Base-by-base conservation (phyloP, 768 basidiomycete genomes). In the Mycena vulgaris region DNA sequence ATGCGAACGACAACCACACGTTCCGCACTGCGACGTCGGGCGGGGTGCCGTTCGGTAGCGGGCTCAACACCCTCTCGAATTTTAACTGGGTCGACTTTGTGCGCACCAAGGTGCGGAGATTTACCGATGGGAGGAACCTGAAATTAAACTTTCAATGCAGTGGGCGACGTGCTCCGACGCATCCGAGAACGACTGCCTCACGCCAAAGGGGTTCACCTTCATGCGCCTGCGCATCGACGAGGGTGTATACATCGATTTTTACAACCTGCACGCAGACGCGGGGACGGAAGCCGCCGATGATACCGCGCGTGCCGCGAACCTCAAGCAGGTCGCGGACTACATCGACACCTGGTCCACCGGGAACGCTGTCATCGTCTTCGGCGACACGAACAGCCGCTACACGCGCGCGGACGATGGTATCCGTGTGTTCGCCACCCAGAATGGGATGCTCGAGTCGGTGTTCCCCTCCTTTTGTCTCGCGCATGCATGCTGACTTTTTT, bases 151-250 rank as follows among this genome's bases (percentile, higher is more conserved):
- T 17, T 17, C 19, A 11, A 11, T 40, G 31, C 47, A 70, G 69
- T 70, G 69, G 69, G 63, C 27, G 8, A 70, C 63, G 2, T 70
- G 69, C 56, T 70, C 69, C n/a, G 51, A 70, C 58, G 69, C 69
- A 19, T 70, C 79, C 68, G 53, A 70, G n/a, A 78, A 76, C 11
- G 81, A 83, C 71, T 84, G 83, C 69, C 74, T 84, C 21, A 83
- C 82, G 14, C 82, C 82, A 0, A 83, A 83, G 66, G 82, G 83
- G 11, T 84, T 84, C 77, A 82, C 80, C 0, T 82, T 80, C 72
- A 77, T 78, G 74, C 81, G 82, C 52, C 48, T 80, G 2, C 74
- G 76, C 47, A 72, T 79, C 42, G 71, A 77, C 13, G 80, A 80
- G 23, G 82, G 82, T 10, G 65, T 77, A 25, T 83, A 78, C 75